These are phyloP conservation scores for Coemansia sp. DNA, from an alignment of 192 early-diverging fungal genomes.

Conservation along the genomic window DNA sequence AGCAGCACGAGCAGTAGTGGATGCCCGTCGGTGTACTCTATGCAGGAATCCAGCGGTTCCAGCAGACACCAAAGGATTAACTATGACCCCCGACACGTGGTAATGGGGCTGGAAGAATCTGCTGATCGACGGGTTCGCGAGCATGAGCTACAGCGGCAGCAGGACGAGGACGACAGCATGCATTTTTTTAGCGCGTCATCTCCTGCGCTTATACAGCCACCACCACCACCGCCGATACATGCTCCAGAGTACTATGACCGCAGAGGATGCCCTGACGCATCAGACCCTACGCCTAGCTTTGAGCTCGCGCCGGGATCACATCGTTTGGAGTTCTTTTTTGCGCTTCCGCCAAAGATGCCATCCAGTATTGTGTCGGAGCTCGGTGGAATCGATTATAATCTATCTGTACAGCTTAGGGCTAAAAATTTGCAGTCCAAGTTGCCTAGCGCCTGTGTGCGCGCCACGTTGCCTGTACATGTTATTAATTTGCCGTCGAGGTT, in stretches of 20 bases:
- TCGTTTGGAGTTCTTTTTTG: conserved; percentile 31
- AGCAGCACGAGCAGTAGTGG: conserved; percentile 20
- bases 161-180: not conserved
- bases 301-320: conserved; percentile 24
- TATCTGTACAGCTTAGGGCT: conserved; percentile 21
- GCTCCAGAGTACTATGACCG: not conserved
- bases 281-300: conserved; percentile 13
- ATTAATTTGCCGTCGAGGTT: conserved; percentile 35
- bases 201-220: not conserved
- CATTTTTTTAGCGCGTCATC: no score
- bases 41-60: not conserved
- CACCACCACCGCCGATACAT: not conserved
- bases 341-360: conserved; percentile 36
- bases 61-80: not conserved
- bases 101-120: not conserved
- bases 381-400: conserved; percentile 40
- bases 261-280: not conserved
- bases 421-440: conserved; percentile 8
- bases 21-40: not conserved
- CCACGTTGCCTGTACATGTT: conserved; percentile 24
- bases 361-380: conserved; percentile 34
- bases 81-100: not conserved
- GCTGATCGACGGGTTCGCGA: no score
- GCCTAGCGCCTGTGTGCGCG: not conserved
- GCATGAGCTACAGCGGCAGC: no score